Conservation (phyloP, 2,329 filamentous ascomycete species). For the Fusarium caatingaense region DNA sequence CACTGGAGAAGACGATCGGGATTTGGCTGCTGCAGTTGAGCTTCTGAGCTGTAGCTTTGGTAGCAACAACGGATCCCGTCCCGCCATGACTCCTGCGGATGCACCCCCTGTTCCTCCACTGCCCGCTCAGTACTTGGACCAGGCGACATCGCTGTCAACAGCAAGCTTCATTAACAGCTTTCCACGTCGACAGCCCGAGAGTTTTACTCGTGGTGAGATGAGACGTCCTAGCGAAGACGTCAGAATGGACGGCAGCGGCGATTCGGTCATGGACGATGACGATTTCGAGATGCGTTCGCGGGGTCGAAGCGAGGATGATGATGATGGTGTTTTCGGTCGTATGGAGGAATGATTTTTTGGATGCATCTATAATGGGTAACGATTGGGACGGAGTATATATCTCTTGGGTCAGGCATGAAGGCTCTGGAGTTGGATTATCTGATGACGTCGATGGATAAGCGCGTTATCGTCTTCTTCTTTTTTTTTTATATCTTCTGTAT, state of each 20-base stretch:
- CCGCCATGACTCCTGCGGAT: constrained; percentile 73
- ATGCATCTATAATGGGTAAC: constrained; percentile 43
- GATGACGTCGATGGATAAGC: constrained; percentile 50
- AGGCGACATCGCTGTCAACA: constrained; percentile 66
- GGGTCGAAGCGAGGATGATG: constrained; percentile 84
- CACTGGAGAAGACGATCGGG: constrained; percentile 84
- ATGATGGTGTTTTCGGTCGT: constrained; percentile 93
- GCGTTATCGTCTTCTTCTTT: constrained; percentile 52
- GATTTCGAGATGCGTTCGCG: constrained; percentile 71
- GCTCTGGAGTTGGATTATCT: constrained; percentile 50
- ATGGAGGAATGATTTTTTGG: constrained; percentile 83
- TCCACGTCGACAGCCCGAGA: constrained; percentile 70
- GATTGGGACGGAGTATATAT: constrained; percentile 44
- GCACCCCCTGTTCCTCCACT: constrained; percentile 89
- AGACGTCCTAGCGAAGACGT: constrained; percentile 67
- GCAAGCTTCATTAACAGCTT: constrained; percentile 73
- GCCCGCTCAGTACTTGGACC: constrained; percentile 80
- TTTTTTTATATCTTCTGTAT: constrained; percentile 65
- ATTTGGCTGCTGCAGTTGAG: constrained; percentile 90
- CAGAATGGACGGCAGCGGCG: constrained; percentile 74
- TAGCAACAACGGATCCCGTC: constrained; percentile 75
- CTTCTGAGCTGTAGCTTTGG: constrained; percentile 91
- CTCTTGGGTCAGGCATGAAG: constrained; percentile 48
- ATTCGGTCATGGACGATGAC: constrained; percentile 73
- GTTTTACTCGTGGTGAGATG: constrained; percentile 70